A percentile compares a stretch with the other conserved stretches of the same genome.
Conservation (phyloP, 2,329 filamentous ascomycete genomes). For the Alternaria tenuissima region DNA sequence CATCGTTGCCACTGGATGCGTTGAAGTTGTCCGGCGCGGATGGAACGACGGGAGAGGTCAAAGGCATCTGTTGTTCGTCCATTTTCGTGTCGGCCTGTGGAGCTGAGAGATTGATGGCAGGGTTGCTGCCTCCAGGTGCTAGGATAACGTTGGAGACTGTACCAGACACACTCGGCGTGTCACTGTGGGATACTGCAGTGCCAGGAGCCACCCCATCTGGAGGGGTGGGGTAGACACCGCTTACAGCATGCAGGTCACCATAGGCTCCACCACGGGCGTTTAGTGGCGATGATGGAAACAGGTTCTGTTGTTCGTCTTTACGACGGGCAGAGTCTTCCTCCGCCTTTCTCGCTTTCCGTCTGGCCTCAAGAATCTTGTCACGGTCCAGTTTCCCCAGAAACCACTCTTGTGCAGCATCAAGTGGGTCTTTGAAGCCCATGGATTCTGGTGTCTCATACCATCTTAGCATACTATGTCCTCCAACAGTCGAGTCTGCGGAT, state of each 20-base stretch:
- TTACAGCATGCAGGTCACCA: slow-evolving; percentile 48
- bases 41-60: slow-evolving; percentile 36
- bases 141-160: slow-evolving; percentile 38
- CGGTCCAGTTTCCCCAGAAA: slow-evolving; percentile 46
- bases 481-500: background rate
- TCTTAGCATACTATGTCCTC: slow-evolving; percentile 23
- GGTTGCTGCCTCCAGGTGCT: slow-evolving; percentile 39
- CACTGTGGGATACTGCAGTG: slow-evolving; percentile 34
- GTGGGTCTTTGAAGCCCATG: slow-evolving; percentile 46
- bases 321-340: slow-evolving; percentile 56
- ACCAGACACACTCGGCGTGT: slow-evolving; percentile 41
- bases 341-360: slow-evolving; percentile 54
- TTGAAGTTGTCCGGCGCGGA: slow-evolving; percentile 33
- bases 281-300: slow-evolving; percentile 49
- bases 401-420: slow-evolving; percentile 50
- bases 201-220: slow-evolving; percentile 50
- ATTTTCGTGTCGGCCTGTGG: slow-evolving; percentile 32
- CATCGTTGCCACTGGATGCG: slow-evolving; percentile 53
- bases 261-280: slow-evolving; percentile 46
- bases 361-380: slow-evolving; percentile 47
- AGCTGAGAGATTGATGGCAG: slow-evolving; percentile 44
- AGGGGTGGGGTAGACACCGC: slow-evolving; percentile 53
- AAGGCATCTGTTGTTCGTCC: slow-evolving; percentile 31
- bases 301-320: slow-evolving; percentile 39
- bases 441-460: slow-evolving; percentile 44